Conservation (phyloP, 176 grass and related monocot genomes). For the Phragmites australis region DNA sequence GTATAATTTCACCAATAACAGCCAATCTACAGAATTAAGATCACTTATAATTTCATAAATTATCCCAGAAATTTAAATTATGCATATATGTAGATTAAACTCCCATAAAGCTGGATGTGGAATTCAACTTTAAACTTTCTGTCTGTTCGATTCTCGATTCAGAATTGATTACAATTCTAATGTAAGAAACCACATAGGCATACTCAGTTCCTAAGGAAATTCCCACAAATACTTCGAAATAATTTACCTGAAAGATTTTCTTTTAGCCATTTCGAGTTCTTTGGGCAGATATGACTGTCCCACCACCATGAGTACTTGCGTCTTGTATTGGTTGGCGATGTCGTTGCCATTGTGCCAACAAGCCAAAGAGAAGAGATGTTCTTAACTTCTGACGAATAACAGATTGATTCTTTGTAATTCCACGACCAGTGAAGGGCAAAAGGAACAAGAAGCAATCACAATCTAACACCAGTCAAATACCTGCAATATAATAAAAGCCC, state of each 20-base stretch:
- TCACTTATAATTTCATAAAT: neutral
- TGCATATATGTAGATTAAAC: constrained; percentile 27
- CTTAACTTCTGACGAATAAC: constrained; percentile 1
- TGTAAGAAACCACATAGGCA: neutral
- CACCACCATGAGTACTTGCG: constrained; percentile 96
- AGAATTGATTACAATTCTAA: constrained; percentile 3
- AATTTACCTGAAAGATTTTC: constrained; percentile 86
- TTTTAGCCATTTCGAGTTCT: constrained; percentile 94
- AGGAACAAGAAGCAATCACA: constrained; percentile 8
- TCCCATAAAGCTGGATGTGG: neutral
- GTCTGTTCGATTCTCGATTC: neutral
- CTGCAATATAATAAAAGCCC: constrained; percentile 22
- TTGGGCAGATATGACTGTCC: constrained; percentile 84
- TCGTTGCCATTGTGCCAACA: constrained; percentile 59
- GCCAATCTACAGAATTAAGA: neutral
- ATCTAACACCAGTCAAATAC: constrained; percentile 28
- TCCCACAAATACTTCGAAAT: neutral
- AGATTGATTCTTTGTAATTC: neutral
- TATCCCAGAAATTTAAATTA: neutral
- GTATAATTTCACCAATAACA: constrained; percentile 7
- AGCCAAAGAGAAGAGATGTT: constrained; percentile 27
- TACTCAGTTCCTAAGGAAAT: constrained; percentile 1
- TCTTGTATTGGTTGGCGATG: constrained; percentile 50
- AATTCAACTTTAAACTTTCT: neutral
- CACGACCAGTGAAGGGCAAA: neutral